phyloP scores from a whole-genome alignment of 1,284 basidiomycete species.

The Cryptococcus maquisensis region DNA sequence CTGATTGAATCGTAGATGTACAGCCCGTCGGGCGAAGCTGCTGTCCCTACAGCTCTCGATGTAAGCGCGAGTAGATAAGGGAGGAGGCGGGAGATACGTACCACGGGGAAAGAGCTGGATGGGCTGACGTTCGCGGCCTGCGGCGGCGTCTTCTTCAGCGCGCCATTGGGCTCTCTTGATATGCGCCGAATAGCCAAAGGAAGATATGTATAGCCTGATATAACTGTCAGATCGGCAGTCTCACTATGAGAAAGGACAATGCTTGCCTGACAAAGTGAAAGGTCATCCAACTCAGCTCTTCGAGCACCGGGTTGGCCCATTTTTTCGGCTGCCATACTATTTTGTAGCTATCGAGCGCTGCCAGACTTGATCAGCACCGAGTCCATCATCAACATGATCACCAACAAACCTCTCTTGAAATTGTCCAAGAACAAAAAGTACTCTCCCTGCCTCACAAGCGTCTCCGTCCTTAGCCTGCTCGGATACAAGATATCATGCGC shows the following conservation, averaged over 20 bases:
- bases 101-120: constrained; percentile 34
- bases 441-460: constrained; percentile 47
- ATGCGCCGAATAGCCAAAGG: constrained; percentile 51
- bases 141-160: constrained; percentile 28
- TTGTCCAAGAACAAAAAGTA: constrained; percentile 49
- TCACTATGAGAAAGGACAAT: not conserved
- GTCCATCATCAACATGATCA: not conserved
- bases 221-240: not conserved
- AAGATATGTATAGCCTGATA: constrained; percentile 44
- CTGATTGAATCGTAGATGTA: constrained; percentile 48
- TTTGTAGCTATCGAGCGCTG: constrained; percentile 30
- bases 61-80: not conserved
- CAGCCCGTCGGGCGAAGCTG: constrained; percentile 45
- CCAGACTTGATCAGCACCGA: not conserved
- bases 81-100: constrained; percentile 8
- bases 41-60: constrained; percentile 26
- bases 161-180: constrained; percentile 45
- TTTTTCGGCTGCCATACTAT: constrained; percentile 24
- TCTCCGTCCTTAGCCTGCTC: constrained; percentile 42
- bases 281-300: constrained; percentile 42
- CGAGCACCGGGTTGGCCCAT: constrained; percentile 23
- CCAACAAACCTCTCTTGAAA: constrained; percentile 30
- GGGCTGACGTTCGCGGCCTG: constrained; percentile 8
- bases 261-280: constrained; percentile 46
- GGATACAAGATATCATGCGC: constrained; percentile 51